These are phyloP conservation scores for Asparagopsis taxiformis DNA, from an alignment of 31 red algal species.

Conservation along the genomic window DNA sequence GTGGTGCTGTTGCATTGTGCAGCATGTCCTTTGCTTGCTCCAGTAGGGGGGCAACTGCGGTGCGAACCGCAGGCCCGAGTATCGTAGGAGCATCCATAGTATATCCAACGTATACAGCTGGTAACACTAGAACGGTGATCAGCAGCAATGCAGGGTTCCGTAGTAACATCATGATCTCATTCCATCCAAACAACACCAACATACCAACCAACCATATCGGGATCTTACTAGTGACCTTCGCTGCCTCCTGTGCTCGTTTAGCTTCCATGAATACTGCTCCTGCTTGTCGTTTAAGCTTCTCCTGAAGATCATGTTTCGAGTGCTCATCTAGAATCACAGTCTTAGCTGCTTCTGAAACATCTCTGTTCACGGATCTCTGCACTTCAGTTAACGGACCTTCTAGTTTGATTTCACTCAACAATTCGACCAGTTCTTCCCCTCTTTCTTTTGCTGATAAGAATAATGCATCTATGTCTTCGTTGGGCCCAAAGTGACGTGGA, in stretches of 20 bases:
- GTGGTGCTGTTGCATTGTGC: slow-evolving; percentile 22
- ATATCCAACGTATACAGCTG: slow-evolving; percentile 70
- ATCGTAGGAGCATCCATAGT: slow-evolving; percentile 50
- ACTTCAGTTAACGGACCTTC: slow-evolving; percentile 29
- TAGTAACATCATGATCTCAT: slow-evolving; percentile 85
- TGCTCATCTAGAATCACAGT: slow-evolving; percentile 26
- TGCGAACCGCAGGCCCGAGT: slow-evolving; percentile 53
- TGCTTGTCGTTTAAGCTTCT: slow-evolving; percentile 75
- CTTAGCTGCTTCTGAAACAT: slow-evolving; percentile 9
- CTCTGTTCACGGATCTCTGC: neutral
- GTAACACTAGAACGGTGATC: slow-evolving; percentile 65
- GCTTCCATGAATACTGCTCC: slow-evolving; percentile 89
- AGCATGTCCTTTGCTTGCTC: slow-evolving; percentile 55
- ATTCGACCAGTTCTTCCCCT: slow-evolving; percentile 60
- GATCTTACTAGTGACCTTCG: slow-evolving; percentile 72
- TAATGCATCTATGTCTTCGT: slow-evolving; percentile 82
- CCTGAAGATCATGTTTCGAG: slow-evolving; percentile 33
- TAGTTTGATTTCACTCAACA: slow-evolving; percentile 58
- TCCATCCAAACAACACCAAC: slow-evolving; percentile 88
- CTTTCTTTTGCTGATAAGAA: slow-evolving; percentile 66
- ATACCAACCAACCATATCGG: slow-evolving; percentile 76
- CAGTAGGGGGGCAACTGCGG: slow-evolving; percentile 43
- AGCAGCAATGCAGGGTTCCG: slow-evolving; percentile 78
- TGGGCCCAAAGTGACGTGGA: slow-evolving; percentile 82
- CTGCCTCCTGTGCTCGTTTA: slow-evolving; percentile 92